These are phyloP conservation scores for Schwanniomyces etchellsii DNA, from an alignment of 1,139 yeast species.

Conservation along the genomic window DNA sequence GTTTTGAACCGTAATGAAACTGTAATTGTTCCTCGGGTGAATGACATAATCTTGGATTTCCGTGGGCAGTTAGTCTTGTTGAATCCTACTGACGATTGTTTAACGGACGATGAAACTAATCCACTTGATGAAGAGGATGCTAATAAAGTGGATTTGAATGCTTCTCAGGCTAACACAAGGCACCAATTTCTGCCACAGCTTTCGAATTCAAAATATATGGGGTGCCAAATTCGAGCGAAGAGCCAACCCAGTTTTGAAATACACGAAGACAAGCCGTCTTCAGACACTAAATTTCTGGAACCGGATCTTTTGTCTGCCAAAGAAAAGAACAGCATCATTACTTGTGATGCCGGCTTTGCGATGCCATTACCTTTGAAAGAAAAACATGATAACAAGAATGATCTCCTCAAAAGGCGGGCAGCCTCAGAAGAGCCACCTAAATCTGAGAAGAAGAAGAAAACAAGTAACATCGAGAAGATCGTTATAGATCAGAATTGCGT, in stretches of 20 bases:
- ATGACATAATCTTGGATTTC: constrained; percentile 56
- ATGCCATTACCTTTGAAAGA: constrained; percentile 20
- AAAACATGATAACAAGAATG: constrained; percentile 17
- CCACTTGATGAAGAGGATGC: constrained; percentile 14
- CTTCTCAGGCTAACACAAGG: constrained; percentile 8
- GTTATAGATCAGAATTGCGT: constrained; percentile 23
- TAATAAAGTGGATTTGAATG: background rate
- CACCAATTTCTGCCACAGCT: constrained; percentile 1
- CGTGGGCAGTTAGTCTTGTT: constrained; percentile 54
- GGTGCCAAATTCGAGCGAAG: constrained; percentile 16
- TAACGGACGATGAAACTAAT: constrained; percentile 38
- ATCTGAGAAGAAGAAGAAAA: constrained; percentile 7
- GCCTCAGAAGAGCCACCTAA: constrained; percentile 25
- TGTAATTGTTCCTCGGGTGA: constrained; percentile 48
- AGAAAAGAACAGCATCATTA: constrained; percentile 1
- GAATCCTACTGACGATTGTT: constrained; percentile 43
- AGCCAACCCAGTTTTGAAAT: constrained; percentile 15
- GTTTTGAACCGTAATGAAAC: constrained; percentile 50
- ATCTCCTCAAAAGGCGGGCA: constrained; percentile 17
- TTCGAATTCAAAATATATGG: constrained; percentile 4
- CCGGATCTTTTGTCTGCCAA: too few relatives aligned
- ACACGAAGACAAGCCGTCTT: too few relatives aligned
- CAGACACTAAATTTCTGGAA: too few relatives aligned
- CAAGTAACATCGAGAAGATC: constrained; percentile 8
- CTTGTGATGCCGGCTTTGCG: constrained; percentile 4